These are phyloP conservation scores for Jaltomata sinuosa DNA, from an alignment of 257 asterid species.

Conservation along the genomic window DNA sequence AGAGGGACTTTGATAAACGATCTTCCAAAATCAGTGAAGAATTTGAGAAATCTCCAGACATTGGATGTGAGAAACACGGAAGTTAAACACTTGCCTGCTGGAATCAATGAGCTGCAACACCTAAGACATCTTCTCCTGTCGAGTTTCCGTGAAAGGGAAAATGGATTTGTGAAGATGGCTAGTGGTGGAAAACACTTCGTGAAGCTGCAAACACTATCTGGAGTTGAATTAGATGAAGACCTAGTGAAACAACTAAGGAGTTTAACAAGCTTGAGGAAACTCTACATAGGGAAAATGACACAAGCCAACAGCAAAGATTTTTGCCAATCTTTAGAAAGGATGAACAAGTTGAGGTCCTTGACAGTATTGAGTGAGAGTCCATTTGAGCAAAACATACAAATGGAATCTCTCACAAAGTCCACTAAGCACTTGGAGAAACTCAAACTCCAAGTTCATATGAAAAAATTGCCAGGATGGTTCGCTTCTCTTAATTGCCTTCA, in stretches of 20 bases:
- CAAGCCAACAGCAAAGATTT: slow-evolving; percentile 6
- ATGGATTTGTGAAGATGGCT: slow-evolving; percentile 8
- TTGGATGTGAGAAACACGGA: slow-evolving; percentile 1
- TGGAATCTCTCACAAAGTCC: background rate
- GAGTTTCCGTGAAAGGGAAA: slow-evolving; percentile 5
- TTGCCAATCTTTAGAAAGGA: slow-evolving; percentile 12
- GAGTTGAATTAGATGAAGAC: slow-evolving; percentile 14
- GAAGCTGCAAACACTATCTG: slow-evolving; percentile 7
- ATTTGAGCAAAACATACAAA: background rate
- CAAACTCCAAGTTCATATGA: slow-evolving; percentile 9
- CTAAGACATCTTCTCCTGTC: slow-evolving; percentile 18
- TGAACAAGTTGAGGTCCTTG: slow-evolving; percentile 11
- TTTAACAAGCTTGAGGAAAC: slow-evolving; percentile 4
- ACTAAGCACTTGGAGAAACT: slow-evolving; percentile 4
- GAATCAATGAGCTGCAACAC: slow-evolving; percentile 12
- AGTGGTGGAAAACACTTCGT: slow-evolving; percentile 3
- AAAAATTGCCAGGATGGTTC: slow-evolving; percentile 11
- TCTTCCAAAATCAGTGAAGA: background rate
- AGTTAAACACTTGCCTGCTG: slow-evolving; percentile 8
- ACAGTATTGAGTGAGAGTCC: slow-evolving; percentile 12
- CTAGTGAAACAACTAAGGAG: background rate
- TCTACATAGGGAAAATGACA: slow-evolving; percentile 5
- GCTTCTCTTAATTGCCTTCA: slow-evolving; percentile 6
- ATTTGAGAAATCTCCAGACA: slow-evolving; percentile 11
- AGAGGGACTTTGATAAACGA: background rate